Evolutionary conservation across 306 rosid species (phyloP), one percentile per base, ranked within the genome.

Genomic region (Quercus berberidifolia): DNA sequence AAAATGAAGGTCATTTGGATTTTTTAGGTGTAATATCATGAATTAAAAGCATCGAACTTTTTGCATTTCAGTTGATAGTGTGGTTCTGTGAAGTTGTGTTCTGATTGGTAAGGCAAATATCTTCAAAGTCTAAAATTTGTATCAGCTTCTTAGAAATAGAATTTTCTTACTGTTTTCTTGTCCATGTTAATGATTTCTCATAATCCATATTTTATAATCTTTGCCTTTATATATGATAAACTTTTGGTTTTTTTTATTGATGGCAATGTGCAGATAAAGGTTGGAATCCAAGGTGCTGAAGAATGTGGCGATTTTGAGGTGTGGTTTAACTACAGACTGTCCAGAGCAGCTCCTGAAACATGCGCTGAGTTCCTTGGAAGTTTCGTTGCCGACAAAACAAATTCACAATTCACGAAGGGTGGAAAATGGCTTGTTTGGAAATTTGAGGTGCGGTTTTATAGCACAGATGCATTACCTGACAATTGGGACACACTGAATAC

Each of bases 371-470:
- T 93, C 80, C 96, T 95, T 77, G 98, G 99, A 64, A 91, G 97
- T 88, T 93, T 95, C 79, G 84, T 93, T 13, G 94, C 98, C 57
- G 94, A 89, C 74, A 67, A 81, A 85, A 92, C 91, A 30, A 88
- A 55, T 73, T 81, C 91, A 51, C 86, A 85, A 76, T 95, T 91
- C 85, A 85, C 91, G 64, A 87, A 87, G 69, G 99, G 94, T 69
- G 96, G 97, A 81, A 95, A 93, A 84, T 95, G 99, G 99, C 98
- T 95, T 57, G 99, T 92, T 65, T 95, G 99, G 98, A 95, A 95
- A 82, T 95, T 91, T 75, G 99, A 93, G 99, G 99, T 94, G 88
- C 88, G 69, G 62, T 55, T 19, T 60, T 75, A 57, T 79, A 55
- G 71, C 65, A 60, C 33, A 30, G 76, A 70, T 57, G 55, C 81